Percentiles rank a stretch among this genome's conserved stretches.
These are phyloP conservation scores for Aspergillus sp. DNA, from an alignment of 2,329 filamentous ascomycete species.

Conservation along the genomic window DNA sequence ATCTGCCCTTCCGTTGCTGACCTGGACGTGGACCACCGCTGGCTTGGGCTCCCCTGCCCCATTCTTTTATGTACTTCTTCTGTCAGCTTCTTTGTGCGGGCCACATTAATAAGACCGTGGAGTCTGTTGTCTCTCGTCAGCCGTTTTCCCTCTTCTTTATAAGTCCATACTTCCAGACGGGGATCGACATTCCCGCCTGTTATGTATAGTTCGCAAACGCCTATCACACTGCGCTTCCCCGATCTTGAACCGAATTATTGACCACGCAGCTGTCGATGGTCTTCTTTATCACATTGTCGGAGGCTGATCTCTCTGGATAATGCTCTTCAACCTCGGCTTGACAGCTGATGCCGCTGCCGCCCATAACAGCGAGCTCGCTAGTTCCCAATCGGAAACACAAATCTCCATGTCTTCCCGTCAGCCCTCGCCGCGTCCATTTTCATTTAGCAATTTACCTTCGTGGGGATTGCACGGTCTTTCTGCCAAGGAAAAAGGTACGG, in stretches of 20 bases:
- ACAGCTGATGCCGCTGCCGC: conserved; percentile 46
- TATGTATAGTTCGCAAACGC: conserved; percentile 1
- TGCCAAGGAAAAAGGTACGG: conserved; percentile 18
- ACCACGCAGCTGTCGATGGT: conserved; percentile 16
- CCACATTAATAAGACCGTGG: not conserved
- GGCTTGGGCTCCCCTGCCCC: not conserved
- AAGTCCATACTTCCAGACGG: not conserved
- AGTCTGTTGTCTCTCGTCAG: not conserved
- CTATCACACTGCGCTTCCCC: not conserved
- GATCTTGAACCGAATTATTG: not conserved
- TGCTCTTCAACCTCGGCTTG: conserved; percentile 45
- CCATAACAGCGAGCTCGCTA: conserved; percentile 37
- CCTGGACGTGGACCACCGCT: not conserved
- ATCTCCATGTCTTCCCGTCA: conserved; percentile 19
- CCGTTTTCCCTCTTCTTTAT: not conserved
- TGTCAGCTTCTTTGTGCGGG: conserved; percentile 1
- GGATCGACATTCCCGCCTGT: not conserved
- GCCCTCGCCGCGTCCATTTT: conserved; percentile 21
- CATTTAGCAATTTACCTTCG: conserved; percentile 25
- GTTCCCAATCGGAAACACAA: conserved; percentile 23
- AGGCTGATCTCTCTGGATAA: conserved; percentile 26
- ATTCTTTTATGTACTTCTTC: not conserved
- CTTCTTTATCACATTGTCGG: conserved; percentile 8
- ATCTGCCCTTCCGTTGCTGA: conserved; percentile 5
- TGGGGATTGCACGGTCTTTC: conserved; percentile 24